Conservation (phyloP, 148 eudicot genomes). For the Dianthus caryophyllus region DNA sequence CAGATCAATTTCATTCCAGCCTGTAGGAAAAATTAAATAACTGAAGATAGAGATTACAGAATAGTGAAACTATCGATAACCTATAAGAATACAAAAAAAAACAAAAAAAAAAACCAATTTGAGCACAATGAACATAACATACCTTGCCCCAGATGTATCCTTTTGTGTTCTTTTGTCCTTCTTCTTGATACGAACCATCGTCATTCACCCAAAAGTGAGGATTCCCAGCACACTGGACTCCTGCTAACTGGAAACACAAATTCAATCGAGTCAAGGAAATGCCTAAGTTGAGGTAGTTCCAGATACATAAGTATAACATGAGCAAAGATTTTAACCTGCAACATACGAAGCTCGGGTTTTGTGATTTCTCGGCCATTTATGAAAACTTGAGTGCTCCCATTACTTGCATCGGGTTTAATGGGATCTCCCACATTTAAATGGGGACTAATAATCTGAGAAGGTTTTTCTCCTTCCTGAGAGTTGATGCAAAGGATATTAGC, state of each 20-base stretch:
- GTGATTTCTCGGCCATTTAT: slow-evolving; percentile 98
- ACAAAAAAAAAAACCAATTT: slow-evolving; percentile 9
- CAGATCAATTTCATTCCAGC: slow-evolving; percentile 91
- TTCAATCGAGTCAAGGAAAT: not conserved
- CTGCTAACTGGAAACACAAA: slow-evolving; percentile 58
- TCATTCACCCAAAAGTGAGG: slow-evolving; percentile 99
- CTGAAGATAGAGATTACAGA: not conserved
- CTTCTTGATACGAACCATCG: slow-evolving; percentile 99
- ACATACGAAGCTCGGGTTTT: slow-evolving; percentile 88
- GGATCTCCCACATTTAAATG: slow-evolving; percentile 93
- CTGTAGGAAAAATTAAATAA: slow-evolving; percentile 29
- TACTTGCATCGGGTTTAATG: slow-evolving; percentile 74
- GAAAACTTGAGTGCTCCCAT: slow-evolving; percentile 86
- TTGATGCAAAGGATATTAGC: slow-evolving; percentile 9
- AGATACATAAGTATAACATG: slow-evolving; percentile 9
- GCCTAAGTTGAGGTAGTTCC: not conserved
- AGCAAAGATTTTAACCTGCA: slow-evolving; percentile 54
- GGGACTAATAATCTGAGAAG: slow-evolving; percentile 76
- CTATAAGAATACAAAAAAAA: not conserved
- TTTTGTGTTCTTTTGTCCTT: slow-evolving; percentile 95
- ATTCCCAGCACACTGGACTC: slow-evolving; percentile 98
- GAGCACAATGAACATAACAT: not conserved
- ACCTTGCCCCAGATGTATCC: slow-evolving; percentile 99
- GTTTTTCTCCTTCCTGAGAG: slow-evolving; percentile 92
- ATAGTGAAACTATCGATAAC: not conserved